Conservation (phyloP, 106 monocot genomes). For the Apostasia shenzhenica region DNA sequence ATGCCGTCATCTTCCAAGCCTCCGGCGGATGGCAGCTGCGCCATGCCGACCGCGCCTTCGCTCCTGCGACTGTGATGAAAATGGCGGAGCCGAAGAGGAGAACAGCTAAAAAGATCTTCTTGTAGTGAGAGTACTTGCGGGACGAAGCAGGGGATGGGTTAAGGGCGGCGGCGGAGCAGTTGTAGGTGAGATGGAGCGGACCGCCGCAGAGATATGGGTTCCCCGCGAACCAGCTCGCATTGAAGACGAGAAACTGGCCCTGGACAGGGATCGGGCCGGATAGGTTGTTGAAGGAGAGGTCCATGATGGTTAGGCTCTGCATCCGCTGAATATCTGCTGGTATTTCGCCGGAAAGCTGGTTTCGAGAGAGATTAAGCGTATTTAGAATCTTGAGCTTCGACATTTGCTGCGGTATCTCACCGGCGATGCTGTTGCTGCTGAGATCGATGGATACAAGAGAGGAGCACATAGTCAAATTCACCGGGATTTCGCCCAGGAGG, state of each 20-base stretch:
- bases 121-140: not conserved
- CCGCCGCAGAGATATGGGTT: conserved; percentile 71
- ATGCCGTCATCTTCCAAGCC: conserved; percentile 73
- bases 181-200: conserved; percentile 8
- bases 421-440: conserved; percentile 49
- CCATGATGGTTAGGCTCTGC: conserved; percentile 69
- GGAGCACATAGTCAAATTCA: conserved; percentile 26
- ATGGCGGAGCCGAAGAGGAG: conserved; percentile 1
- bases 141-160: not conserved
- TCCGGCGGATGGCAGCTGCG: conserved; percentile 5
- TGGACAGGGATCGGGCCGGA: conserved; percentile 46
- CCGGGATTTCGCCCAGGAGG: conserved; percentile 40
- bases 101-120: conserved; percentile 15
- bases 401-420: conserved; percentile 45
- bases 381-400: conserved; percentile 42
- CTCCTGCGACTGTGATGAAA: not conserved
- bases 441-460: conserved; percentile 50
- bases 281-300: conserved; percentile 78
- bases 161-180: conserved; percentile 13
- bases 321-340: conserved; percentile 55
- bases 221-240: conserved; percentile 60
- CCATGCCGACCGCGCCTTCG: conserved; percentile 13
- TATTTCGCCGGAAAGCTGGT: conserved; percentile 43
- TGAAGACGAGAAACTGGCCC: conserved; percentile 85
- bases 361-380: conserved; percentile 73